phyloP scores from a whole-genome alignment of 2,329 filamentous ascomycete species.

The Clonostachys chloroleuca region DNA sequence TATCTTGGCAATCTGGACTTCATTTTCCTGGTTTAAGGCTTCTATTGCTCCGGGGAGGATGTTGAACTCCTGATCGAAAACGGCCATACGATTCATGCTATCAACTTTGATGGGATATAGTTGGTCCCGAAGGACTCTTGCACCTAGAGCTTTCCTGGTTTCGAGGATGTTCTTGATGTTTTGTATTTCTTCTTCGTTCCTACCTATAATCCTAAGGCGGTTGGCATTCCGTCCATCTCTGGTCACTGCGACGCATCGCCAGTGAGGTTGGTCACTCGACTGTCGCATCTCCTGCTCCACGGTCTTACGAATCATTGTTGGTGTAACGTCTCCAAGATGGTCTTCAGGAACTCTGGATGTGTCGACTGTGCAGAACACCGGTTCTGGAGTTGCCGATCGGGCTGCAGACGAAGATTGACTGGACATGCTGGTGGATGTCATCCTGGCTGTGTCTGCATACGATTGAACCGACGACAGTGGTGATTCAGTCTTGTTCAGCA shows the following conservation, averaged over 20 bases:
- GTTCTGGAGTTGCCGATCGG: not conserved
- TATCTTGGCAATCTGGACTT: slow-evolving; percentile 12
- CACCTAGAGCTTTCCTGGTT: slow-evolving; percentile 4
- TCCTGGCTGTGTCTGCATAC: too few species aligned
- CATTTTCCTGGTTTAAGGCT: slow-evolving; percentile 11
- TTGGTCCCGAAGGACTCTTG: slow-evolving; percentile 11
- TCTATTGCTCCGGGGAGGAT: slow-evolving; percentile 7
- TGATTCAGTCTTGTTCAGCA: too few species aligned
- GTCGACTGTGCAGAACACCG: not conserved
- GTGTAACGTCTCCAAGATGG: not conserved
- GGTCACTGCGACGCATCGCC: not conserved
- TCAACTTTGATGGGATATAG: slow-evolving; percentile 16
- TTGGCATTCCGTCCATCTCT: not conserved
- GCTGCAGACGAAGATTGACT: too few species aligned
- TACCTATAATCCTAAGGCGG: not conserved
- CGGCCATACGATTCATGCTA: slow-evolving; percentile 10
- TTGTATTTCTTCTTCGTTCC: not conserved
- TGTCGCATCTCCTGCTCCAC: not conserved
- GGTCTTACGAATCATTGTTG: not conserved
- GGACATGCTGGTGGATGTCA: too few species aligned
- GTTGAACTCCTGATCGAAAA: slow-evolving; percentile 10
- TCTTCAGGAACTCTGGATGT: not conserved
- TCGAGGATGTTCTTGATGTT: not conserved
- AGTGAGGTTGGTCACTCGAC: not conserved
- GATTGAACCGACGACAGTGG: too few species aligned